These are phyloP conservation scores for Fistulina hepatica DNA, from an alignment of 1,284 basidiomycete genomes.

Conservation along the genomic window DNA sequence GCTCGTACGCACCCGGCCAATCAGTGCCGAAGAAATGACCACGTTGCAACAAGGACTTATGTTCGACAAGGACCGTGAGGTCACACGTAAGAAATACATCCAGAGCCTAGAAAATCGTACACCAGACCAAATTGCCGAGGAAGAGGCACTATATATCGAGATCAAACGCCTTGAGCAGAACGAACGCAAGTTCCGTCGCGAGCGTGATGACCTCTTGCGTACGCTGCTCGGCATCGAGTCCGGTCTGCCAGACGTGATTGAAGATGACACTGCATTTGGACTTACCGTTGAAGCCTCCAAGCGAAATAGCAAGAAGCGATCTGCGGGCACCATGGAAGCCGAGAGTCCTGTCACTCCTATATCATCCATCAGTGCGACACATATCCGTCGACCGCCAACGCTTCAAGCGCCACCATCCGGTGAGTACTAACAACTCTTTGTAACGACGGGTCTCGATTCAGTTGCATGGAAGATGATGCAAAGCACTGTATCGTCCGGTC, in stretches of 20 bases:
- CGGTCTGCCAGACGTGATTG: slow-evolving; percentile 62
- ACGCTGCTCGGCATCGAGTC: slow-evolving; percentile 79
- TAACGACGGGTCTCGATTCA: too few relatives aligned
- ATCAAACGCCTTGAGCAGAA: slow-evolving; percentile 91
- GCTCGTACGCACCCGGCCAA: slow-evolving; percentile 75
- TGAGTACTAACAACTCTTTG: slow-evolving; percentile 25
- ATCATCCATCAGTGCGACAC: slow-evolving; percentile 19
- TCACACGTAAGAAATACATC: slow-evolving; percentile 84
- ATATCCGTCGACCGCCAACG: slow-evolving; percentile 32
- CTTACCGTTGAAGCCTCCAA: too few relatives aligned
- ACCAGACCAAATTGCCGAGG: slow-evolving; percentile 84
- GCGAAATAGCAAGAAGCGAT: slow-evolving; percentile 42
- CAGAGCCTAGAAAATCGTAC: slow-evolving; percentile 79
- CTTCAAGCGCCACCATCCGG: slow-evolving; percentile 29
- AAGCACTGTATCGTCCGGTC: slow-evolving; percentile 67
- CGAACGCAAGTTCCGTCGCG: slow-evolving; percentile 79
- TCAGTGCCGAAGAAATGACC: slow-evolving; percentile 66
- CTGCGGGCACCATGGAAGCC: slow-evolving; percentile 35
- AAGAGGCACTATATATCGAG: slow-evolving; percentile 93
- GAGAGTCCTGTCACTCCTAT: slow-evolving; percentile 50
- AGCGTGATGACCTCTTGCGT: slow-evolving; percentile 84
- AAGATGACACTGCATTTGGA: slow-evolving; percentile 50
- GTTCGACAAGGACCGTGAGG: slow-evolving; percentile 61
- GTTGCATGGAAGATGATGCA: slow-evolving; percentile 38
- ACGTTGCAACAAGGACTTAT: slow-evolving; percentile 35